Evolutionary conservation across 352 stramenopile species (phyloP), one percentile per base, ranked within the genome.

Genomic region (Plasmopara viticola): DNA sequence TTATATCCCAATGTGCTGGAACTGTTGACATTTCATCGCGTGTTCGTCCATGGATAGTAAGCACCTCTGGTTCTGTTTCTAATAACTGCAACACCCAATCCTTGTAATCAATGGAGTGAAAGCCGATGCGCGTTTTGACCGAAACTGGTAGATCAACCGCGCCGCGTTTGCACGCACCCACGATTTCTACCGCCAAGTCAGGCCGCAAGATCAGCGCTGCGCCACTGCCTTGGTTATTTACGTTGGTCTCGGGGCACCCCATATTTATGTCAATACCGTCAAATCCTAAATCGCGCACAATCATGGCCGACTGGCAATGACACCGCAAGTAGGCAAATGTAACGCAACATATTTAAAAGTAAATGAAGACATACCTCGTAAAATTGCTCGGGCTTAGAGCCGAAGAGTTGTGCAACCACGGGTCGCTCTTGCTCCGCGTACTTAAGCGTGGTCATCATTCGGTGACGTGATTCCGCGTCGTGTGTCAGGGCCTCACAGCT

Each of bases 221-320:
- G 7, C 82, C 79, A 48, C 78, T 89, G 37, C 74, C 74, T 69
- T 92, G 82, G 17, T 87, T 88, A 58, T 80, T 88, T 6, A 92
- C 79, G 40, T 87, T 84, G 12, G 59, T 72, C 33, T 92, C 75
- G 0, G 82, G 82, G 28, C 82, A 92, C 8, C 82, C 82, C 82
- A 92, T 90, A 58, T 93, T 90, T 64, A 93, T 90, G 46, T 93
- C 82, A 38, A 93, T 88, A 44, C 79, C 79, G 44, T 93, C 79
- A 54, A 93, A 93, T 46, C 82, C 79, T 13, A 93, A 62, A 47
- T 93, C 79, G 2, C 76, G 69, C 5, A 89, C 66, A 29, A 93
- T 84, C 67, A 80, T 70, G 3, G 82, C 79, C 9, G 77, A 90
- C 79, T 91, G 35, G 17, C 20, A 60, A 43, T 5, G 41, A 7